Evolutionary conservation across 202 grass and related monocot genomes (phyloP), one percentile per base, ranked within the genome.

Genomic region (Panicum hallii): DNA sequence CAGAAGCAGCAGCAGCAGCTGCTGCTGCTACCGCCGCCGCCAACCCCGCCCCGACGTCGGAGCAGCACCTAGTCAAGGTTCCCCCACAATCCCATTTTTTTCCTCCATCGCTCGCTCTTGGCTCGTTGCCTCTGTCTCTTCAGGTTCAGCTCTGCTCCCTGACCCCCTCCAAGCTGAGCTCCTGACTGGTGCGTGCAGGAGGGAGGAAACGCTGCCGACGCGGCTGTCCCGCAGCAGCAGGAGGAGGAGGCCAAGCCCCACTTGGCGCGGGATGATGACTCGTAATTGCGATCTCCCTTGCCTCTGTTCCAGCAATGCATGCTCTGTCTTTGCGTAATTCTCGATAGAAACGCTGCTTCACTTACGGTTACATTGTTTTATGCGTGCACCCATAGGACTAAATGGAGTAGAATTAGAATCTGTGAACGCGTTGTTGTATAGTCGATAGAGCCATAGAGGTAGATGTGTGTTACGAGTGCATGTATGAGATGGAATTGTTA

Each of bases 231-330:
- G 34, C 34, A 49, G 61, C 8, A 80, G 70, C 0, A 63, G 42
- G 41, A 56, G 49, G 70, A 75, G 64, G 86, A 70, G 86, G 52
- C 72, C 71, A 63, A 70, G 64, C 79, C 34, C 53, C 63, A 69
- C 52, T 71, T 87, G 7, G 44, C 34, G 54, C 79, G 14, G 64
- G 54, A 87, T 22, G 45, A 82, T 32, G 52, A 70, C 72, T 82
- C 63, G 86, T 87, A 87, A 87, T 87, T 82, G n/a, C 79, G 54
- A 52, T 47, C 75, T 52, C 72, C 71, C 16, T 36, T 77, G 41
- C 64, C 36, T 50, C 47, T 65, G 67, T 74, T 65, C 11, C 76
- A 38, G 57, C 67, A 80, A 80, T 80, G 84, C 84, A 55, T 79
- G 55, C 54, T 71, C 34, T 63, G 53, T 63, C 22, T 77, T 82